phyloP scores from a whole-genome alignment of 2,329 filamentous ascomycete species.

The Gnomoniopsis smithogilvyi region DNA sequence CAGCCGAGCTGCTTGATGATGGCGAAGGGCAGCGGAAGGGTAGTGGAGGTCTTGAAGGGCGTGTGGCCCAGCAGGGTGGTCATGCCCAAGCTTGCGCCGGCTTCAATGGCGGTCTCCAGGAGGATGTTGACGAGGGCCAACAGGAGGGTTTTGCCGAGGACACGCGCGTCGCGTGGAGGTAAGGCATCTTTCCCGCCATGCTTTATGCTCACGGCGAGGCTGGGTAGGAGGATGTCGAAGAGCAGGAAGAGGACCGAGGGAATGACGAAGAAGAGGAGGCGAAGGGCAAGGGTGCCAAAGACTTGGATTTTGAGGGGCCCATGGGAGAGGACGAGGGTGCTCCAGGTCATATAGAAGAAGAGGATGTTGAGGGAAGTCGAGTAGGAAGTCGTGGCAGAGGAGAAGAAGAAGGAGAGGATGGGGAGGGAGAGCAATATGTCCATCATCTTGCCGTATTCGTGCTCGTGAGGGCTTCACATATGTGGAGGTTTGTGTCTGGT shows the following conservation, averaged over 20 bases:
- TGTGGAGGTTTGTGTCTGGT: neutral
- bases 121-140: constrained; percentile 44
- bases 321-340: constrained; percentile 75
- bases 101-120: constrained; percentile 42
- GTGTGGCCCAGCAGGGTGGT: constrained; percentile 32
- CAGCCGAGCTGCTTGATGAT: constrained; percentile 45
- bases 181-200: constrained; percentile 53
- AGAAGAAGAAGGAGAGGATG: constrained; percentile 64
- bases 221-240: constrained; percentile 70
- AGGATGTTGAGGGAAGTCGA: constrained; percentile 78
- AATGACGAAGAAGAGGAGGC: constrained; percentile 66
- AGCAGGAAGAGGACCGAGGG: constrained; percentile 71
- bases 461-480: neutral
- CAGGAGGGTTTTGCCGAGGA: constrained; percentile 30
- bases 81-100: constrained; percentile 36
- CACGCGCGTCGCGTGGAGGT: constrained; percentile 39
- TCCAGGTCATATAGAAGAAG: constrained; percentile 91
- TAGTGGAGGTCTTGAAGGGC: constrained; percentile 45
- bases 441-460: constrained; percentile 37
- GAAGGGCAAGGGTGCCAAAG: constrained; percentile 64
- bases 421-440: constrained; percentile 71
- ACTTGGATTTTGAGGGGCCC: constrained; percentile 73
- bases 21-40: constrained; percentile 51
- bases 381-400: constrained; percentile 63
- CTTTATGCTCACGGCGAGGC: constrained; percentile 67